Percentiles rank a stretch among this genome's conserved stretches.
Conservation (phyloP, 106 monocot genomes). For the Platanthera zijinensis region DNA sequence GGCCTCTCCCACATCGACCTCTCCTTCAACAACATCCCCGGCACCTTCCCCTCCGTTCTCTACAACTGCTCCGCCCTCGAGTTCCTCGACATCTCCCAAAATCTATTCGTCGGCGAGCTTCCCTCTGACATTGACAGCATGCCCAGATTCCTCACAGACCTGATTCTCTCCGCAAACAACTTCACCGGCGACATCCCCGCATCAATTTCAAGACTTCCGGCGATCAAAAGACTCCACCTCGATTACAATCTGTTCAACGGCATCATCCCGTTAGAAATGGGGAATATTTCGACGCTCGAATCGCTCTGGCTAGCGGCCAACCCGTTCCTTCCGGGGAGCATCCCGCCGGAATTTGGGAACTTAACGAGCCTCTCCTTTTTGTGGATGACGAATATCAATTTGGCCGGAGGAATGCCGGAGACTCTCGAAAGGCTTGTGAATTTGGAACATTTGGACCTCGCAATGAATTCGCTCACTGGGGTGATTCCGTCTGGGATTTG, state of each 20-base stretch:
- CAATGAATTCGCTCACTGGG: conserved; percentile 32
- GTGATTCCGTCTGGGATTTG: conserved; percentile 36
- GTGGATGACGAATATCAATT: conserved; percentile 23
- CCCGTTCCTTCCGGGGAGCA: conserved; percentile 19
- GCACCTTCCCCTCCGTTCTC: conserved; percentile 31
- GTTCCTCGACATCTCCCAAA: conserved; percentile 46
- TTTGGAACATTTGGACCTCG: conserved; percentile 35
- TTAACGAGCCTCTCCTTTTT: conserved; percentile 34
- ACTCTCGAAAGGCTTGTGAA: conserved; percentile 18
- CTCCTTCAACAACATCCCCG: conserved; percentile 30
- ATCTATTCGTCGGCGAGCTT: conserved; percentile 37
- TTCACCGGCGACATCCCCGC: conserved; percentile 47
- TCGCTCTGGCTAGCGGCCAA: conserved; percentile 33
- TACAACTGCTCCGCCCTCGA: conserved; percentile 38
- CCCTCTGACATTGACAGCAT: conserved; percentile 27
- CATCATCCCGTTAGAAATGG: conserved; percentile 28
- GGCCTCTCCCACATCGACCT: conserved; percentile 48
- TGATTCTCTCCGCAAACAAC: conserved; percentile 36
- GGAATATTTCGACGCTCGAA: conserved; percentile 24
- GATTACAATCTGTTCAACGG: conserved; percentile 49
- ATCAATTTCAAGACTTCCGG: conserved; percentile 21
- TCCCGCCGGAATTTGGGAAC: conserved; percentile 39
- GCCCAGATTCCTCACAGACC: conserved; percentile 3
- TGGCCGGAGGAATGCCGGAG: conserved; percentile 36
- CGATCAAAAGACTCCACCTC: conserved; percentile 23